Base-by-base conservation (phyloP, 1,284 basidiomycete genomes). In the Bjerkandera adusta region DNA sequence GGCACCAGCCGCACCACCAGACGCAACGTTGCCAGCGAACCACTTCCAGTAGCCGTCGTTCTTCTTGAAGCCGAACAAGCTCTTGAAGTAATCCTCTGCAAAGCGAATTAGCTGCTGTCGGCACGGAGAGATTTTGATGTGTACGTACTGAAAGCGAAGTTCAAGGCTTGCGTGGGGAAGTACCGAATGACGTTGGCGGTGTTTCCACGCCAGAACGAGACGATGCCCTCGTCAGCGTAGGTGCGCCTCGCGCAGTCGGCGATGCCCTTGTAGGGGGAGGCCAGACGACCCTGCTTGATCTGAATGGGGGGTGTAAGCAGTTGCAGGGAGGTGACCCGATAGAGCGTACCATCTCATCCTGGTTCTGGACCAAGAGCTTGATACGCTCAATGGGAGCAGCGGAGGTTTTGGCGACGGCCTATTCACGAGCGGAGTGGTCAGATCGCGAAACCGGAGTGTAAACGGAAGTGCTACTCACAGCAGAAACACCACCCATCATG, bases 301-400 rank as follows among this genome's bases (percentile, higher is more conserved):
- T 90, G 56, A 5, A 55, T 41, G 43, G 54, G 48, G 60, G 68
- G 43, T 12, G 33, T 43, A 51, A 33, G 36, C 16, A 37, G 11
- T 35, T 20, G 21, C 30, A 40, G 25, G 10, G 43, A 33, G 38
- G 24, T 61, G 24, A 41, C 41, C 45, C 36, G 43, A 12, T 13
- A 35, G 25, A 26, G 46, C 73, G 15, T 24, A 85, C 87, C 89
- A 92, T 92, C 76, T 91, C 89, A 81, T 91, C 89, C 77, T 97
- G 94, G 78, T 97, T 97, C 76, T 97, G 94, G 59, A 97, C 90
- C 68, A 97, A 77, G 65, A 97, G 85, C 85, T 93, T 98, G 75
- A 98, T 95, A 70, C 95, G 93, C 84, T 98, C 95, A 66, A 98
- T 97, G 75, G 96, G 95, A 54, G 95, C 95, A 62, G 95, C 95